Percentiles rank a stretch among this genome's conserved stretches.
phyloP scores from a whole-genome alignment of 306 rosid species.

The Vachellia pachyceras region DNA sequence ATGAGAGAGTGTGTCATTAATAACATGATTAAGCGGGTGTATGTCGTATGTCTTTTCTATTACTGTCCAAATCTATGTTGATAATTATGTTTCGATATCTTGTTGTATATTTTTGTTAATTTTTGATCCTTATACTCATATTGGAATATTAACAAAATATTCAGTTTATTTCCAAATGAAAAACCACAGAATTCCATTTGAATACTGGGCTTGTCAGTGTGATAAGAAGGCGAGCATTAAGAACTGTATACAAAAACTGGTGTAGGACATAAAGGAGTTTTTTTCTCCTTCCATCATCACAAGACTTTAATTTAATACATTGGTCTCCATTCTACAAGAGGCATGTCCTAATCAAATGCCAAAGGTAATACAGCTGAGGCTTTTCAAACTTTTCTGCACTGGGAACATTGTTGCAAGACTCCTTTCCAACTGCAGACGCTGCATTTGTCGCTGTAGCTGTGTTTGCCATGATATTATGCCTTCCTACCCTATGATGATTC shows the following conservation, averaged over 20 bases:
- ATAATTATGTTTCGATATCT: neutral
- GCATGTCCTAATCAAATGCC: neutral
- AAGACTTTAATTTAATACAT: neutral
- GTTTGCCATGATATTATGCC: neutral
- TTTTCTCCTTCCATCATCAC: neutral
- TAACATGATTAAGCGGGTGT: too few relatives aligned
- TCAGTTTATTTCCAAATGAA: neutral
- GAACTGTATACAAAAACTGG: neutral
- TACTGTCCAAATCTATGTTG: neutral
- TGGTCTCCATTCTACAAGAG: neutral
- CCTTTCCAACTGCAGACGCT: neutral
- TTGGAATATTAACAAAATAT: neutral
- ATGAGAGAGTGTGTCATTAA: too few relatives aligned
- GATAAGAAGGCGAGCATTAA: neutral
- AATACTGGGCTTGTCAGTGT: neutral
- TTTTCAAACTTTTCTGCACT: neutral
- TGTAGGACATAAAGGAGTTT: neutral
- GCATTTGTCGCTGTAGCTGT: neutral
- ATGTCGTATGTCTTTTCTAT: too few relatives aligned
- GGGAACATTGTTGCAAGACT: neutral
- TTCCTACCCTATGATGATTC: neutral
- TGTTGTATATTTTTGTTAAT: neutral
- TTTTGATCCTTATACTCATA: neutral
- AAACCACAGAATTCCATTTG: neutral
- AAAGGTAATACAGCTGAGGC: neutral